phyloP scores from a whole-genome alignment of 164 flowering plant species.

The Vitis rupestris region DNA sequence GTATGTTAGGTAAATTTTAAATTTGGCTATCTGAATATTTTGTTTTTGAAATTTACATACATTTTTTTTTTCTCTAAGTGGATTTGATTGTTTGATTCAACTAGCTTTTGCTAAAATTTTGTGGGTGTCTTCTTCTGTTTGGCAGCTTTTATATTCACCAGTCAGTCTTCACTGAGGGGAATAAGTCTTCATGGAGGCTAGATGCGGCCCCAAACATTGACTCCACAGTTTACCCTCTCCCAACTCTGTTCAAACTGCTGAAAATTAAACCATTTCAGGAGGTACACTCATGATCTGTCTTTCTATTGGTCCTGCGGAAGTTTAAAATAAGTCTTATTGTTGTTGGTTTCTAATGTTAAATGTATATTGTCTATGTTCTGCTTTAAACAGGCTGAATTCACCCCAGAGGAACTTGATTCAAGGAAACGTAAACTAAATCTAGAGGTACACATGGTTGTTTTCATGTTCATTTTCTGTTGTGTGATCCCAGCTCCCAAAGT shows the following conservation, averaged over 20 bases:
- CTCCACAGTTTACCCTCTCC: constrained; percentile 51
- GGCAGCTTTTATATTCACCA: constrained; percentile 64
- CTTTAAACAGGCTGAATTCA: constrained; percentile 66
- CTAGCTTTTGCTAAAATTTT: no score
- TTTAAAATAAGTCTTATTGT: neutral
- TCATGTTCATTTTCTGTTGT: neutral
- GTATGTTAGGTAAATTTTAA: constrained; percentile 52
- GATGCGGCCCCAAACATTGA: constrained; percentile 35
- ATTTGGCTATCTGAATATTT: neutral
- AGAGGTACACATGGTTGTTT: constrained; percentile 31
- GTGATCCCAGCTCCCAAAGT: neutral
- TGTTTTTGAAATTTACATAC: no score
- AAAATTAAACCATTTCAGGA: constrained; percentile 52
- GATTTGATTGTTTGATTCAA: neutral
- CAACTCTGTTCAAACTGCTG: constrained; percentile 49
- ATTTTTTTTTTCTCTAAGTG: neutral
- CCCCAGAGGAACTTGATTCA: constrained; percentile 60
- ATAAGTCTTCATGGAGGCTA: constrained; percentile 49
- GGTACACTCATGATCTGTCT: constrained; percentile 28
- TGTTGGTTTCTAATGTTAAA: neutral
- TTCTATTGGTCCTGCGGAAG: no score
- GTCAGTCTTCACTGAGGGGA: constrained; percentile 53
- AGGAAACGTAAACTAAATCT: constrained; percentile 49
- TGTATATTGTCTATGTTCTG: constrained; percentile 6
- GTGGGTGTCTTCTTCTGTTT: constrained; percentile 3